These are phyloP conservation scores for Colletotrichum abscissum DNA, from an alignment of 2,329 filamentous ascomycete species.

Conservation along the genomic window DNA sequence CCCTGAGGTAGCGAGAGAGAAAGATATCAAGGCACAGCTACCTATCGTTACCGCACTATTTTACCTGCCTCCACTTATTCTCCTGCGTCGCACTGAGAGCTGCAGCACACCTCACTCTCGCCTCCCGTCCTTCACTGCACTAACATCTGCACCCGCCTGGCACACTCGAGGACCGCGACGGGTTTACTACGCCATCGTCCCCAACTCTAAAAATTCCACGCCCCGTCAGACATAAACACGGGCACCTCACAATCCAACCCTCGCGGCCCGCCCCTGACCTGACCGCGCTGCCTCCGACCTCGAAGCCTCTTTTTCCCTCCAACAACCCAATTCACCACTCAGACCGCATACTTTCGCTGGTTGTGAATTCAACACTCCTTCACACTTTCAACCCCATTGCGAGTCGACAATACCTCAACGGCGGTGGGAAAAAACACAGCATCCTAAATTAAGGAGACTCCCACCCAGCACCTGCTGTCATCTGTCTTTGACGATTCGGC, in stretches of 20 bases:
- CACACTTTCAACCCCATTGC: conserved; percentile 3
- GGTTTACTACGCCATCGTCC: conserved; percentile 34
- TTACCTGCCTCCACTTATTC: neutral
- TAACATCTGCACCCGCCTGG: conserved; percentile 1
- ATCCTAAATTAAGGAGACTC: conserved; percentile 8
- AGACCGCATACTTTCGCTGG: neutral
- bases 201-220: conserved; percentile 37
- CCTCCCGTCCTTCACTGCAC: neutral
- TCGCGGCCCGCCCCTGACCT: conserved; percentile 32
- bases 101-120: neutral
- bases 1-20: neutral
- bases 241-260: conserved; percentile 22
- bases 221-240: conserved; percentile 34
- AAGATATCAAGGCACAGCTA: neutral
- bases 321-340: conserved; percentile 16
- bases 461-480: conserved; percentile 15
- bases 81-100: neutral
- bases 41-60: neutral
- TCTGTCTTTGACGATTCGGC: conserved; percentile 30
- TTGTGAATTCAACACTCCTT: neutral
- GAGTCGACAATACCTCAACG: conserved; percentile 9
- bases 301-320: conserved; percentile 16
- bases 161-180: conserved; percentile 30
- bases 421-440: neutral
- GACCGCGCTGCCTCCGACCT: conserved; percentile 9